These are phyloP conservation scores for Collariella sp. DNA, from an alignment of 495 filamentous ascomycete genomes.

Conservation along the genomic window DNA sequence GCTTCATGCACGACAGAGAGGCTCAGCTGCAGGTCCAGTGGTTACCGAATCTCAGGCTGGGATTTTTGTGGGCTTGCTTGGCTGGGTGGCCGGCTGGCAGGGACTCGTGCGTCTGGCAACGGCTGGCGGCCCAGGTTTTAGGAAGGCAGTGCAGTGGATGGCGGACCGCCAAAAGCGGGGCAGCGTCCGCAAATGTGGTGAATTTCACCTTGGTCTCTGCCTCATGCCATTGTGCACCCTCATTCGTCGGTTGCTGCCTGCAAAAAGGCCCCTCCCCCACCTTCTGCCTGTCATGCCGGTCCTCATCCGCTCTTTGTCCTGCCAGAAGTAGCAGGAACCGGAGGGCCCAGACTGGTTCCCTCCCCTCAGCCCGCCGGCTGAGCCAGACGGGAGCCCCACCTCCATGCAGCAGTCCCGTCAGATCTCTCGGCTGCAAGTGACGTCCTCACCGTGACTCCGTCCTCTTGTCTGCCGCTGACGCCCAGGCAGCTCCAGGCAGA, in stretches of 20 bases:
- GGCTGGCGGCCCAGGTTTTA: not conserved
- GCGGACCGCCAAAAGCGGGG: no score
- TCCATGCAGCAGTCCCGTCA: not conserved
- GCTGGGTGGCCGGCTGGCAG: conserved; percentile 6
- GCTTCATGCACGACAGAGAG: not conserved
- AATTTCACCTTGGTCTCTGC: conserved; percentile 18
- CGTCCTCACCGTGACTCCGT: conserved; percentile 11
- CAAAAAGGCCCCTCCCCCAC: conserved; percentile 6
- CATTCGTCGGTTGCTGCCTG: conserved; percentile 14
- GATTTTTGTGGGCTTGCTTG: no score
- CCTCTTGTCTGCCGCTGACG: not conserved
- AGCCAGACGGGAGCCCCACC: conserved; percentile 8
- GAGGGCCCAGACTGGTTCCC: not conserved
- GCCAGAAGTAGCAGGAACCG: not conserved
- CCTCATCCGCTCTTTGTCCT: not conserved
- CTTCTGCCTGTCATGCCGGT: conserved; percentile 3
- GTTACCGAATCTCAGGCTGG: no score
- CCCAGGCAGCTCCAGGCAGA: conserved; percentile 12
- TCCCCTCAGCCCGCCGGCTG: not conserved
- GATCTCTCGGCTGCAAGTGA: not conserved
- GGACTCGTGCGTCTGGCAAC: not conserved
- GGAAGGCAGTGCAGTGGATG: conserved; percentile 5
- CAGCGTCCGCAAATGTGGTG: not conserved
- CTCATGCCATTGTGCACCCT: conserved; percentile 7
- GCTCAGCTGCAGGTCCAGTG: conserved; percentile 3